phyloP scores from a whole-genome alignment of 2,329 filamentous ascomycete species.

The Fusarium mexicanum region DNA sequence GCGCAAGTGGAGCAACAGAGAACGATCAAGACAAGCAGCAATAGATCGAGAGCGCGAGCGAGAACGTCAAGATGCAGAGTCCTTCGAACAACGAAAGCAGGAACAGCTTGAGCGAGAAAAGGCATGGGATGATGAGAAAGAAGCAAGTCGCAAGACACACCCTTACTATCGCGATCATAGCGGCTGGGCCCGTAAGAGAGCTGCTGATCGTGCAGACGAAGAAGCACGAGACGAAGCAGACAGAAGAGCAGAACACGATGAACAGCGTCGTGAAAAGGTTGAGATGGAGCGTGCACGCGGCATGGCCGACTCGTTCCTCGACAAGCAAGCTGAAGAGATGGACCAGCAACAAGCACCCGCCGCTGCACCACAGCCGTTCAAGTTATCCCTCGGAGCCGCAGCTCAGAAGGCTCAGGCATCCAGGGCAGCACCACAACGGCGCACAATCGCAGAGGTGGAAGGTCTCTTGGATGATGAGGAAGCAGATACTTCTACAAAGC shows the following conservation, averaged over 20 bases:
- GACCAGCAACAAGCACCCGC: constrained; percentile 57
- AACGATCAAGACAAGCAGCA: constrained; percentile 83
- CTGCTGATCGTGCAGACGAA: constrained; percentile 77
- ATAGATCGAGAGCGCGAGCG: constrained; percentile 85
- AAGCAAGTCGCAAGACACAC: constrained; percentile 75
- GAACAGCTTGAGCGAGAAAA: constrained; percentile 71
- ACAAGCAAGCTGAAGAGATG: constrained; percentile 82
- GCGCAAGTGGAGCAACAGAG: constrained; percentile 89
- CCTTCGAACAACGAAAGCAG: constrained; percentile 72
- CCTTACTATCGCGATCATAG: constrained; percentile 90
- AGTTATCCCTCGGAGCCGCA: constrained; percentile 89
- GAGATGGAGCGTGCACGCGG: constrained; percentile 82
- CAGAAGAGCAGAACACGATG: constrained; percentile 79
- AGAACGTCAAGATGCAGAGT: constrained; percentile 78
- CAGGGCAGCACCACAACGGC: constrained; percentile 66
- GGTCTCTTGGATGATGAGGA: constrained; percentile 95
- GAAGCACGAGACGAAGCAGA: constrained; percentile 83
- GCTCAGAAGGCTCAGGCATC: constrained; percentile 76
- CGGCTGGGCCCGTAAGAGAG: constrained; percentile 85
- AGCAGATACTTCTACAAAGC: constrained; percentile 74
- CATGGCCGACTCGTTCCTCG: constrained; percentile 91
- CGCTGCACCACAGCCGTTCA: constrained; percentile 80
- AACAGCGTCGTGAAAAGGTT: constrained; percentile 73
- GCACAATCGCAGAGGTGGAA: constrained; percentile 93
- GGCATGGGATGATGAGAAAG: constrained; percentile 93